A percentile compares a stretch with the other conserved stretches of the same genome.
These are phyloP conservation scores for Salix arbutifolia DNA, from an alignment of 345 rosid genomes.

Conservation along the genomic window DNA sequence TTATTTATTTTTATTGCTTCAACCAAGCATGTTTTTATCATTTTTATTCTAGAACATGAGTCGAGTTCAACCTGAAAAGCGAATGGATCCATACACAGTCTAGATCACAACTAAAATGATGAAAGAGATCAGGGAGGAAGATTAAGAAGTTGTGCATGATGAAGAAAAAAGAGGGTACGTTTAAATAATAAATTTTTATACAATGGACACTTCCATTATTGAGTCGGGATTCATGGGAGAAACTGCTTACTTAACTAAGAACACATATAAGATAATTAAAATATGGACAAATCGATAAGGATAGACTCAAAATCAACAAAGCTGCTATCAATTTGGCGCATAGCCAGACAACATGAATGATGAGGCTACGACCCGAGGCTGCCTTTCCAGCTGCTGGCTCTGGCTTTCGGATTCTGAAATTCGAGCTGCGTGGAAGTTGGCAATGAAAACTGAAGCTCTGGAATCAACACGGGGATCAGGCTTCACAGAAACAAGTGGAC, in stretches of 20 bases:
- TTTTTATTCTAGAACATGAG: too few relatives aligned
- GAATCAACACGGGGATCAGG: constrained; percentile 42
- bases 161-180: not conserved
- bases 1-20: too few relatives aligned
- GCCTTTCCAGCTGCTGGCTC: constrained; percentile 6
- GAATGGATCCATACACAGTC: too few relatives aligned
- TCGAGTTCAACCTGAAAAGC: too few relatives aligned
- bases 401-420: constrained; percentile 41
- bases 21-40: too few relatives aligned
- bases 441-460: constrained; percentile 48
- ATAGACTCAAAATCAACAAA: too few relatives aligned
- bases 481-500: constrained; percentile 26
- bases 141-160: not conserved
- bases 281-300: not conserved
- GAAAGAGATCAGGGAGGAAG: not conserved
- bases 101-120: too few relatives aligned
- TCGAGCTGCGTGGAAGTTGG: constrained; percentile 45
- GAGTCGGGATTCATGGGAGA: not conserved
- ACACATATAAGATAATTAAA: not conserved
- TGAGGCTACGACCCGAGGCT: not conserved
- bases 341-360: not conserved
- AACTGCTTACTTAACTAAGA: not conserved
- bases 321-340: not conserved
- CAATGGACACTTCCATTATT: not conserved
- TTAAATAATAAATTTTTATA: not conserved